A percentile compares a stretch with the other conserved stretches of the same genome.
Conservation (phyloP, 2,329 filamentous ascomycete species). For the Penicillium sp. region DNA sequence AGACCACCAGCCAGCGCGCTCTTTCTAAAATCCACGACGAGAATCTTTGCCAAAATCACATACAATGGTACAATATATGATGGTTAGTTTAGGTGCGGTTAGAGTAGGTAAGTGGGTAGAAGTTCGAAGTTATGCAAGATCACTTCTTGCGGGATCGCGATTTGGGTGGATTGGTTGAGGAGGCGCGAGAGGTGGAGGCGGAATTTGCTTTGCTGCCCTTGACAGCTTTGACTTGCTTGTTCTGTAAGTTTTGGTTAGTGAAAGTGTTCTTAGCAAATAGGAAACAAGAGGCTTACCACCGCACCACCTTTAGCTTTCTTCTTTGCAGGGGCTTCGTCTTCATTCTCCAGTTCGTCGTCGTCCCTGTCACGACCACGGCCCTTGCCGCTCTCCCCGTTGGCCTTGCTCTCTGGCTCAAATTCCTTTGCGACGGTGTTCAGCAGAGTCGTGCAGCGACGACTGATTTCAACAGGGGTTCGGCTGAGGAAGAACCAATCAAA, state of each 20-base stretch:
- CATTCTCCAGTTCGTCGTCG: constrained; percentile 82
- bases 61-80: constrained; percentile 8
- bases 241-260: constrained; percentile 59
- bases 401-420: constrained; percentile 72
- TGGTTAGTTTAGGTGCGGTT: not conserved
- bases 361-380: constrained; percentile 66
- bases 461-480: constrained; percentile 89
- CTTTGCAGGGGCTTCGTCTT: constrained; percentile 83
- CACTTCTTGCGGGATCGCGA: constrained; percentile 57
- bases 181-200: constrained; percentile 77
- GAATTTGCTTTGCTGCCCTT: constrained; percentile 80
- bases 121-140: constrained; percentile 18
- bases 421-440: constrained; percentile 94
- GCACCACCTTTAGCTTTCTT: constrained; percentile 91
- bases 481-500: constrained; percentile 99
- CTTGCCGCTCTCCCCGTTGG: constrained; percentile 69
- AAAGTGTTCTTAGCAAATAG: not conserved
- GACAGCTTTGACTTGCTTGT: constrained; percentile 89
- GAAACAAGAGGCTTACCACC: constrained; percentile 66
- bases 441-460: constrained; percentile 88
- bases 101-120: not conserved
- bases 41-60: constrained; percentile 4
- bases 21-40: not conserved
- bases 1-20: constrained; percentile 18
- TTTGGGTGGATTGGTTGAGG: constrained; percentile 67